Evolutionary conservation across 2,329 filamentous ascomycete species (phyloP), one percentile per base, ranked within the genome.

Genomic region (Didymella keratinophila): DNA sequence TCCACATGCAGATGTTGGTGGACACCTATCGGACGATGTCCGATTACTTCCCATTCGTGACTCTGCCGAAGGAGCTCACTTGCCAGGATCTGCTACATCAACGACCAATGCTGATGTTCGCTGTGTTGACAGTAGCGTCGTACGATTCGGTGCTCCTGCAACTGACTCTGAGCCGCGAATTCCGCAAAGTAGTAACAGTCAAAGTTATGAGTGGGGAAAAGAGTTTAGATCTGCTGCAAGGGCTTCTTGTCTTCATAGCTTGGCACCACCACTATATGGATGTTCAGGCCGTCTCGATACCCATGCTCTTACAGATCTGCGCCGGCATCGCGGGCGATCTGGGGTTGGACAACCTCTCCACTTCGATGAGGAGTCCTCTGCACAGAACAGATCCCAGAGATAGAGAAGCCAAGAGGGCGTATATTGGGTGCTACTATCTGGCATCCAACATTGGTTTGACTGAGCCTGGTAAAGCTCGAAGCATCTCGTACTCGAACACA

Each of bases 221-320:
- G 59, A 75, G 67, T 34, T 37, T 75, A 25, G 73, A 76, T 56
- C 45, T 76, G 28, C 56, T 76, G 23, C 72, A 75, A 39, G 71
- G 65, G 3, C 55, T 76, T 25, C 56, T 76, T 14, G 66, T 75
- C 12, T 76, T 75, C 47, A 71, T 75, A 49, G 74, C 74, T 4
- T 76, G 74, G 74, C 73, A 76, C 36, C 73, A 76, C 30, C 73
- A 73, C 47, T 76, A 75, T 41, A 75, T 75, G 72, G 72, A 76
- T 45, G 52, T 68, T 25, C 68, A 75, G 30, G 71, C 72, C 8
- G 65, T 74, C 28, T 75, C 73, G 1, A 68, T 75, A 32, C 68
- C 71, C 14, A 70, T 74, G 64, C 69, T 76, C 30, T 61, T 75
- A 7, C 74, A 75, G 43, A 61, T 76, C 6, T 75, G 71, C 46